A percentile compares a stretch with the other conserved stretches of the same genome.
These are phyloP conservation scores for Psilocybe sp. DNA, from an alignment of 768 basidiomycete species.

Conservation along the genomic window DNA sequence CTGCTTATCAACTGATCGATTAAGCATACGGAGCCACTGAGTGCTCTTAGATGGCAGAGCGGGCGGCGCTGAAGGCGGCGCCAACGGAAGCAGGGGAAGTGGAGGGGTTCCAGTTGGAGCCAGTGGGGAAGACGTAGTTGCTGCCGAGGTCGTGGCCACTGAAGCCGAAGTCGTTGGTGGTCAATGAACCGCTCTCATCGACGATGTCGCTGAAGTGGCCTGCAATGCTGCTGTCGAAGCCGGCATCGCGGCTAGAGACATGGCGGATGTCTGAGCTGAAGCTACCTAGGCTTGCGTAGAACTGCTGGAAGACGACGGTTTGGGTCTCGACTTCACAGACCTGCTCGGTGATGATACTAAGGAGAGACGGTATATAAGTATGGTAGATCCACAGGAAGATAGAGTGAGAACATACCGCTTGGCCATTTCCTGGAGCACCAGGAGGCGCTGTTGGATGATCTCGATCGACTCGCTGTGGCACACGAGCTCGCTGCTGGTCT, in stretches of 20 bases:
- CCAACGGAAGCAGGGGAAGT: conserved; percentile 28
- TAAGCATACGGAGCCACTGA: not conserved
- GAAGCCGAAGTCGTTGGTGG: conserved; percentile 37
- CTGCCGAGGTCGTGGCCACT: conserved; percentile 34
- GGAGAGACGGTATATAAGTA: not conserved
- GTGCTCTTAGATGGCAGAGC: conserved; percentile 18
- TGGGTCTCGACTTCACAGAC: conserved; percentile 51
- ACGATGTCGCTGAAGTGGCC: conserved; percentile 31
- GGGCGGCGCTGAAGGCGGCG: conserved; percentile 29
- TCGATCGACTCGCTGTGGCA: conserved; percentile 34
- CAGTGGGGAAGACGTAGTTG: conserved; percentile 31
- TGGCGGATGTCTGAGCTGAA: conserved; percentile 39
- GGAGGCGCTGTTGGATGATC: conserved; percentile 44
- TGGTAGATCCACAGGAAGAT: not conserved
- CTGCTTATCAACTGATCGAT: not conserved
- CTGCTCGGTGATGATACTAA: conserved; percentile 41
- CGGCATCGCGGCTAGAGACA: conserved; percentile 31
- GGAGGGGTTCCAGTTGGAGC: conserved; percentile 36
- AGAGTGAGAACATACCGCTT: conserved; percentile 30
- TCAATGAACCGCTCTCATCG: conserved; percentile 33
- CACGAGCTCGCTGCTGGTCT: conserved; percentile 30
- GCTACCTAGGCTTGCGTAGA: conserved; percentile 30
- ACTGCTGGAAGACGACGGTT: conserved; percentile 39
- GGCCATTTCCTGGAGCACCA: conserved; percentile 42
- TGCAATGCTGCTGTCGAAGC: conserved; percentile 34